Evolutionary conservation across 768 basidiomycete species (phyloP).

Genomic region (Mycena kentingensis): DNA sequence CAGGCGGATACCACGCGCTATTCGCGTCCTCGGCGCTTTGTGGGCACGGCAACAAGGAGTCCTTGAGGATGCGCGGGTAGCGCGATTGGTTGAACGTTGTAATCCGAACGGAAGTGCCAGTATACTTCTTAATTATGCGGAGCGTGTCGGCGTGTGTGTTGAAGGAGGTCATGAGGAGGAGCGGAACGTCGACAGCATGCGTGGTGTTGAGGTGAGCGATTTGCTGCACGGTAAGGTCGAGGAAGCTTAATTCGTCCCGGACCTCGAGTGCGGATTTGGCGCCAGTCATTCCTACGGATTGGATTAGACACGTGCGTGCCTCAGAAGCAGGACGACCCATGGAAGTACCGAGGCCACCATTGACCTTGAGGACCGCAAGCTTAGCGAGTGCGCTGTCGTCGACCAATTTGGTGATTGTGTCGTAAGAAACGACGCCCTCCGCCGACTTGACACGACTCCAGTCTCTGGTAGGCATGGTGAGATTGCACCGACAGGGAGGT

Average conservation of each 20-base stretch:
- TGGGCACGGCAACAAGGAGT: slow-evolving; percentile 85
- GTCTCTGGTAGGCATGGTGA: slow-evolving; percentile 71
- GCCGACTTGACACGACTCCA: slow-evolving; percentile 88
- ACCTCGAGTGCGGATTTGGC: slow-evolving; percentile 95
- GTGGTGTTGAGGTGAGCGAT: slow-evolving; percentile 93
- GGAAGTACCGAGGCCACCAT: slow-evolving; percentile 90
- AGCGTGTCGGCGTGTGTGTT: slow-evolving; percentile 97
- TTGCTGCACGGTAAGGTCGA: slow-evolving; percentile 90
- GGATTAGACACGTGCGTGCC: no score
- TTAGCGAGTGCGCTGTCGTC: slow-evolving; percentile 77
- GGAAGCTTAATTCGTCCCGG: slow-evolving; percentile 96
- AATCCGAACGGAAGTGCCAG: slow-evolving; percentile 90
- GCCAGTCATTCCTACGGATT: slow-evolving; percentile 67
- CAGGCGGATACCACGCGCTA: slow-evolving; percentile 93
- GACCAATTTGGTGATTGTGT: slow-evolving; percentile 57
- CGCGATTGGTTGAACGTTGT: slow-evolving; percentile 91
- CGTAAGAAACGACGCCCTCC: slow-evolving; percentile 80
- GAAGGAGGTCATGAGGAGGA: slow-evolving; percentile 98
- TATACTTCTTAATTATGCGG: slow-evolving; percentile 95
- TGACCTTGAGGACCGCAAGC: slow-evolving; percentile 93
- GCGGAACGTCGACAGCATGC: slow-evolving; percentile 82
- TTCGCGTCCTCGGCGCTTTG: slow-evolving; percentile 79
- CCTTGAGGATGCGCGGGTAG: slow-evolving; percentile 90
- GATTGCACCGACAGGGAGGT: slow-evolving; percentile 63
- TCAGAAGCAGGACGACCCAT: no score